Evolutionary conservation across 2,329 filamentous ascomycete genomes (phyloP), one percentile per base, ranked within the genome.

Genomic region (Coniochaeta hoffmannii): DNA sequence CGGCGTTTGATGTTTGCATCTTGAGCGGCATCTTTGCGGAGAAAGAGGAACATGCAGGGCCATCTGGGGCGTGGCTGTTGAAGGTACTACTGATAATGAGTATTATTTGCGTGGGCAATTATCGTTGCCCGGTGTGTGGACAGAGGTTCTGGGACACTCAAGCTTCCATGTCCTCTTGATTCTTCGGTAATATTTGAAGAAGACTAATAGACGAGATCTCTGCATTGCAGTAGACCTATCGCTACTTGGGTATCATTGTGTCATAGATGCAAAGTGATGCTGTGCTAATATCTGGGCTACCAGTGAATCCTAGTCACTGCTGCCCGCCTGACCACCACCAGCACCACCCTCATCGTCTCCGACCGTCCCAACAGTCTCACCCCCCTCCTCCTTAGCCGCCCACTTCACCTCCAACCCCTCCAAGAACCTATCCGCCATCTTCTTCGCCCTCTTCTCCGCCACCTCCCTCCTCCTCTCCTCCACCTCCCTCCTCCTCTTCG

Each of bases 341-440:
- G 9, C 28, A 51, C 14, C n/a, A 11, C n/a, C 28, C 28, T n/a
- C 44, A 50, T 19, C 36, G 6, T 4, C 44, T 2, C 24, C 24
- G 9, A n/a, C 28, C n/a, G n/a, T n/a, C n/a, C n/a, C n/a, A n/a
- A n/a, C n/a, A 41, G 36, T 8, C 36, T 7, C 19, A 22, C 8
- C 7, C 22, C 28, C 49, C 28, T 51, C 28, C 15, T 22, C 28
- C 24, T 30, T n/a, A 2, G 44, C 44, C 26, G 22, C 4, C 49
- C 4, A 34, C 49, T 60, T 59, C 56, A 52, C 54, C 36, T 54
- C 72, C 57, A 88, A 69, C 17, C 79, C 80, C 54, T 86, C 81
- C 63, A 95, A 68, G 68, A 94, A 94, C 59, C 73, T 81, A 63
- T 89, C 87, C 32, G 89, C 88, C 69, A 87, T 79, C 64, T 82